A percentile compares a stretch with the other conserved stretches of the same genome.
These are phyloP conservation scores for Pseudogymnoascus sp. DNA, from an alignment of 2,329 filamentous ascomycete genomes.

Conservation along the genomic window DNA sequence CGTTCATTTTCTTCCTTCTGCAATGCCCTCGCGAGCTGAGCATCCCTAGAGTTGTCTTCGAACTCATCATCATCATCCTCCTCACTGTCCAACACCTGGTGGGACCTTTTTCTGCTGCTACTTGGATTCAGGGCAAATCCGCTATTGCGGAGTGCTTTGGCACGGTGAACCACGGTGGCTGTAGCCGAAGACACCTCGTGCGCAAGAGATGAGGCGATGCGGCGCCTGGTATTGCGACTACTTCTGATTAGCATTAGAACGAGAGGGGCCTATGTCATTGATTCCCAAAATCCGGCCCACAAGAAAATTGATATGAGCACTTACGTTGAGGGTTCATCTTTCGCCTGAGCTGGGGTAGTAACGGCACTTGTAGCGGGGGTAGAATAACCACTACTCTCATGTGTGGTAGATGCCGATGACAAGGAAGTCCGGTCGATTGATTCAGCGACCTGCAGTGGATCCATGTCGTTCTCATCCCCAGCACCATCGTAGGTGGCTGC, in stretches of 20 bases:
- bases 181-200: slow-evolving; percentile 1
- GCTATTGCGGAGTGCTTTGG: slow-evolving; percentile 13
- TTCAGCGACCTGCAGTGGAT: slow-evolving; percentile 12
- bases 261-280: neutral
- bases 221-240: neutral
- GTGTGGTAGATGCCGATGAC: slow-evolving; percentile 35
- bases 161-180: slow-evolving; percentile 10
- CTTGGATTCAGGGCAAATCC: slow-evolving; percentile 12
- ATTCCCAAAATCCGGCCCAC: neutral
- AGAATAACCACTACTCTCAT: slow-evolving; percentile 43
- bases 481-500: slow-evolving; percentile 12
- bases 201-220: neutral
- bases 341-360: slow-evolving; percentile 44
- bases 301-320: slow-evolving; percentile 16
- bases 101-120: slow-evolving; percentile 8
- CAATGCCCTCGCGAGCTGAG: slow-evolving; percentile 49
- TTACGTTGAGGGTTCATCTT: slow-evolving; percentile 21
- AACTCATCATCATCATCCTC: slow-evolving; percentile 31
- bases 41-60: slow-evolving; percentile 41
- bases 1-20: slow-evolving; percentile 49
- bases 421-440: slow-evolving; percentile 32
- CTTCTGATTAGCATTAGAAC: neutral
- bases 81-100: slow-evolving; percentile 29
- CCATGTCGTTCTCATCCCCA: slow-evolving; percentile 17
- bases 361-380: slow-evolving; percentile 57